Evolutionary conservation across 2,329 filamentous ascomycete genomes (phyloP).

Genomic region (Bisporella sp.): DNA sequence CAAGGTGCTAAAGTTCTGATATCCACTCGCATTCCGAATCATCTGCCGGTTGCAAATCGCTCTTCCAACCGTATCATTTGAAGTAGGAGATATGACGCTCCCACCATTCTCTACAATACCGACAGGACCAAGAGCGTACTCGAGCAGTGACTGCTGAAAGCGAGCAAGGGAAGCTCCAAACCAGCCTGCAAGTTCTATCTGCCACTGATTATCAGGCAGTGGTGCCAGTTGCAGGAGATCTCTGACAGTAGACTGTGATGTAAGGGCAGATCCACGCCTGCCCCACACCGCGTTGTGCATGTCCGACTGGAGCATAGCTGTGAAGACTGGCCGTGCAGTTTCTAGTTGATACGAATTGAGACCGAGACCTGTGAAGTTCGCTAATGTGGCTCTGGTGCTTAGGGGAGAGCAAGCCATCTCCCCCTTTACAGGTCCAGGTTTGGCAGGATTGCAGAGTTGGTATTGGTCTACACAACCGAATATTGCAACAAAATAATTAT

Average conservation of each 20-base stretch:
- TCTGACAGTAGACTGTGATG: constrained; percentile 10
- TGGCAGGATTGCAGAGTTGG: constrained; percentile 28
- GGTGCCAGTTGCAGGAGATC: constrained; percentile 7
- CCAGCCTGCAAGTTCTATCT: constrained; percentile 27
- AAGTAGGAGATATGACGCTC: background rate
- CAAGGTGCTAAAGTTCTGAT: constrained; percentile 13
- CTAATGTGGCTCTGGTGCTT: too few species aligned
- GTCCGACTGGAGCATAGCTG: too few species aligned
- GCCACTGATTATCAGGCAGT: constrained; percentile 29
- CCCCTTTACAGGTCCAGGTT: background rate
- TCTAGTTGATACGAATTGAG: too few species aligned
- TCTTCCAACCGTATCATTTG: background rate
- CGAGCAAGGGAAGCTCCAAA: constrained; percentile 23
- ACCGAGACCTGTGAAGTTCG: too few species aligned
- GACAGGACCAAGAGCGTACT: constrained; percentile 18
- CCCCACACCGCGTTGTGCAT: too few species aligned
- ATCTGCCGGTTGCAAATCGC: constrained; percentile 11
- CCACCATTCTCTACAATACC: constrained; percentile 2
- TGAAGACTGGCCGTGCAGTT: too few species aligned
- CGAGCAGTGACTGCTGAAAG: constrained; percentile 21
- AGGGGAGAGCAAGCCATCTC: too few species aligned
- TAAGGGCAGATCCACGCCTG: constrained; percentile 7
- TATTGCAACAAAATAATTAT: constrained; percentile 18
- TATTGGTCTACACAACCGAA: constrained; percentile 29
- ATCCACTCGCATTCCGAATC: constrained; percentile 7